Evolutionary conservation across 106 monocot genomes (phyloP).

Genomic region (Phalaenopsis aphrodite): DNA sequence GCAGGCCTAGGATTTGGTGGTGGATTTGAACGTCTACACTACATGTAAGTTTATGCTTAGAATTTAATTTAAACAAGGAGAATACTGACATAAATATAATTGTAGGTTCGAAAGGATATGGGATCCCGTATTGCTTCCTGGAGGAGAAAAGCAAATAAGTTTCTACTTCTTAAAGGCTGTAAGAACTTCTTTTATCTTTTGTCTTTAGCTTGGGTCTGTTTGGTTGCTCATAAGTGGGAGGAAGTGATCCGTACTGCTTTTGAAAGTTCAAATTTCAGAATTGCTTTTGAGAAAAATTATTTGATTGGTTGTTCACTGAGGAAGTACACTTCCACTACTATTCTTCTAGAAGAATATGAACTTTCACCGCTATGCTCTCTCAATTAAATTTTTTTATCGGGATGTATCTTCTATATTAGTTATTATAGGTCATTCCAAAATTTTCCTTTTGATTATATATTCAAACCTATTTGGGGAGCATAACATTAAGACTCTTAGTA

Average conservation of each 20-base stretch:
- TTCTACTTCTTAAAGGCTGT: conserved; percentile 74
- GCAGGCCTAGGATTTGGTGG: conserved; percentile 77
- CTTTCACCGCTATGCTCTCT: too few species aligned
- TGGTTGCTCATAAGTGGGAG: not conserved
- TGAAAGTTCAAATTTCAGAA: not conserved
- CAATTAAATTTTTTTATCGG: too few species aligned
- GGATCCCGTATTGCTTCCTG: conserved; percentile 78
- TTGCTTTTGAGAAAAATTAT: not conserved
- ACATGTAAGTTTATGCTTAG: conserved; percentile 41
- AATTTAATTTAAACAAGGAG: not conserved
- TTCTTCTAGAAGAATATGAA: too few species aligned
- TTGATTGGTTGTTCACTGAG: not conserved
- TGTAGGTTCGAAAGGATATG: conserved; percentile 86
- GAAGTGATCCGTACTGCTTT: not conserved
- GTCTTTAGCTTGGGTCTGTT: not conserved
- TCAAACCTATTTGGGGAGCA: too few species aligned
- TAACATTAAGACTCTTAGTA: too few species aligned
- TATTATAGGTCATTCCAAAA: too few species aligned
- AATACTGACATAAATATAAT: not conserved
- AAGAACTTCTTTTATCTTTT: conserved; percentile 3
- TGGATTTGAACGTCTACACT: conserved; percentile 95
- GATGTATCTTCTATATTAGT: too few species aligned
- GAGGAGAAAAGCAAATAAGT: conserved; percentile 66
- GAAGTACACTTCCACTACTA: not conserved
- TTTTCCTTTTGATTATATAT: too few species aligned